These are phyloP conservation scores for Boletus pseudopeckii DNA, from an alignment of 768 basidiomycete species.

Conservation along the genomic window DNA sequence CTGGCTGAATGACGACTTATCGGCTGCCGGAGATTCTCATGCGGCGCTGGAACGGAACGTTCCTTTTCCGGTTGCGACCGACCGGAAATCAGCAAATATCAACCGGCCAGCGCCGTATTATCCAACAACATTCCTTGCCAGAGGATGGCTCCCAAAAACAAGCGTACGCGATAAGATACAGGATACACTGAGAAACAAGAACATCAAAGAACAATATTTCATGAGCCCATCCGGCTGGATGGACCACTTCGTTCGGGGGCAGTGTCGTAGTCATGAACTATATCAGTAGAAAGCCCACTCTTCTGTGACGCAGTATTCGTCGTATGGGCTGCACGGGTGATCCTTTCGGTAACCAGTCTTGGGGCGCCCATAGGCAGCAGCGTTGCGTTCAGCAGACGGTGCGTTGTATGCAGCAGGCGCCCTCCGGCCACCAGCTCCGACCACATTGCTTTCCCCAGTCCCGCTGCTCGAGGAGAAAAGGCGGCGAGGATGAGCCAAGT, in stretches of 20 bases:
- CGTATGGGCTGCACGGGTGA: constrained; percentile 56
- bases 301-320: constrained; percentile 67
- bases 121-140: constrained; percentile 14
- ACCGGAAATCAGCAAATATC: neutral
- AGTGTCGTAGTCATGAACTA: neutral
- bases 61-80: constrained; percentile 21
- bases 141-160: constrained; percentile 10
- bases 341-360: constrained; percentile 37
- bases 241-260: constrained; percentile 1
- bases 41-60: constrained; percentile 10
- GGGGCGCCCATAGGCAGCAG: constrained; percentile 28
- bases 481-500: constrained; percentile 29
- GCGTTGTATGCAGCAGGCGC: constrained; percentile 21
- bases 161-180: constrained; percentile 19
- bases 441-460: constrained; percentile 33
- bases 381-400: constrained; percentile 27
- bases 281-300: constrained; percentile 55
- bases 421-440: constrained; percentile 30
- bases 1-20: constrained; percentile 17
- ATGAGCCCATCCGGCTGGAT: neutral
- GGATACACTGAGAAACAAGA: constrained; percentile 14
- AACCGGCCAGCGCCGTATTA: neutral
- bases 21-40: constrained; percentile 6
- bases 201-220: constrained; percentile 7
- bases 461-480: constrained; percentile 35